Conservation (phyloP, 2,329 filamentous ascomycete genomes). For the Xylaria sp. region DNA sequence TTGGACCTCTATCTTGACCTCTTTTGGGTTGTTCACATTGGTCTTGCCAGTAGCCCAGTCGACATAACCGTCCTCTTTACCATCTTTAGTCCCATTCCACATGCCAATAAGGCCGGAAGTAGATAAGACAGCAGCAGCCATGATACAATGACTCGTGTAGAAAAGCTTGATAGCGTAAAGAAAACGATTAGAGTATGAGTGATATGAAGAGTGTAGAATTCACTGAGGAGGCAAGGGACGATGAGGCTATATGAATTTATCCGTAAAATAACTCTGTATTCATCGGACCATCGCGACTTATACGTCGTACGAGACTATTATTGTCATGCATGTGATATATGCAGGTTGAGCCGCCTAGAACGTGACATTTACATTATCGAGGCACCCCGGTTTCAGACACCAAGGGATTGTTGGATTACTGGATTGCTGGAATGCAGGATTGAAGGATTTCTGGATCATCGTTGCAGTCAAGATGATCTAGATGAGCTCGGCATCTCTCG, state of each 20-base stretch:
- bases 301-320: slow-evolving; percentile 1
- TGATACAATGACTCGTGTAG: slow-evolving; percentile 25
- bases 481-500: not conserved
- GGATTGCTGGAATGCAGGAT: slow-evolving; percentile 29
- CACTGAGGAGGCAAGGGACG: slow-evolving; percentile 9
- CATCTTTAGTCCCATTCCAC: slow-evolving; percentile 48
- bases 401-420: slow-evolving; percentile 33
- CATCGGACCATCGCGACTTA: not conserved
- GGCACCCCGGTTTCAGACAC: slow-evolving; percentile 35
- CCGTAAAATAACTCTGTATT: slow-evolving; percentile 16
- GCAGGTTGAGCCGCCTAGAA: slow-evolving; percentile 20
- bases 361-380: slow-evolving; percentile 12
- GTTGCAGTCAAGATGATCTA: slow-evolving; percentile 16
- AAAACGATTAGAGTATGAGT: slow-evolving; percentile 5
- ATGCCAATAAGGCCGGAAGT: slow-evolving; percentile 47
- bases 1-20: slow-evolving; percentile 45
- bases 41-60: slow-evolving; percentile 45
- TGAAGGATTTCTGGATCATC: slow-evolving; percentile 24
- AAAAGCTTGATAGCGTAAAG: slow-evolving; percentile 1
- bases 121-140: slow-evolving; percentile 43
- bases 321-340: slow-evolving; percentile 17
- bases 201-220: slow-evolving; percentile 11
- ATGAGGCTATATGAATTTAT: slow-evolving; percentile 34
- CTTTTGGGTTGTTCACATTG: slow-evolving; percentile 44
- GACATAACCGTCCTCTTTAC: slow-evolving; percentile 41